Evolutionary conservation across 2,329 filamentous ascomycete genomes (phyloP).

Genomic region (Ophiostoma pallidulum): DNA sequence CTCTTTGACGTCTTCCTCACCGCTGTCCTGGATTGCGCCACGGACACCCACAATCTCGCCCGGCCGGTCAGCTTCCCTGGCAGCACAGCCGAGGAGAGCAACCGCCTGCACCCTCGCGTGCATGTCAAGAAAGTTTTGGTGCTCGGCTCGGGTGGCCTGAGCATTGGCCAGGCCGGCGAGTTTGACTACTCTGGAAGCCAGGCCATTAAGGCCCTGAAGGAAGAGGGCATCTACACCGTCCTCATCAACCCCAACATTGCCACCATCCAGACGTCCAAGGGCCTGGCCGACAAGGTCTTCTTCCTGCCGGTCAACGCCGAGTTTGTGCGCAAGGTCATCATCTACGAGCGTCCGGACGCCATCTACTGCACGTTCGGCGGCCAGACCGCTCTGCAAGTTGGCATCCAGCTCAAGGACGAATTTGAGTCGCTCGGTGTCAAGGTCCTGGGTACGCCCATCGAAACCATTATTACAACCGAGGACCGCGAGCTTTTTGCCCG

Average conservation of each 20-base stretch:
- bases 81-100: conserved; percentile 70
- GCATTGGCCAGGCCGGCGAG: conserved; percentile 95
- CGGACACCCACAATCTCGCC: conserved; percentile 55
- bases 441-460: conserved; percentile 91
- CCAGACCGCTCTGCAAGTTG: conserved; percentile 91
- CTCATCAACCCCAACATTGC: conserved; percentile 99
- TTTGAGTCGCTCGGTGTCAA: conserved; percentile 87
- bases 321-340: conserved; percentile 95
- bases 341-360: conserved; percentile 86
- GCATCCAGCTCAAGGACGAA: conserved; percentile 95
- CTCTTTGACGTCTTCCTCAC: conserved; percentile 94
- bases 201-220: conserved; percentile 95
- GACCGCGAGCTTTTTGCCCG: conserved; percentile 95
- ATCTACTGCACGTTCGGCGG: conserved; percentile 98
- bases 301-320: conserved; percentile 95
- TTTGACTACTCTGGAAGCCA: conserved; percentile 98
- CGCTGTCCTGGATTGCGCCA: conserved; percentile 64
- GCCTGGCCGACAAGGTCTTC: conserved; percentile 96
- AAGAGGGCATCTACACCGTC: conserved; percentile 96
- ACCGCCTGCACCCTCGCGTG: conserved; percentile 65
- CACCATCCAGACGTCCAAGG: conserved; percentile 97
- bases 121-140: conserved; percentile 90
- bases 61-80: conserved; percentile 80
- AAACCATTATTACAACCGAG: conserved; percentile 97
- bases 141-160: conserved; percentile 86